Evolutionary conservation across 2,329 filamentous ascomycete genomes (phyloP), one percentile per base, ranked within the genome.

Genomic region (Pseudogymnoascus sp.): DNA sequence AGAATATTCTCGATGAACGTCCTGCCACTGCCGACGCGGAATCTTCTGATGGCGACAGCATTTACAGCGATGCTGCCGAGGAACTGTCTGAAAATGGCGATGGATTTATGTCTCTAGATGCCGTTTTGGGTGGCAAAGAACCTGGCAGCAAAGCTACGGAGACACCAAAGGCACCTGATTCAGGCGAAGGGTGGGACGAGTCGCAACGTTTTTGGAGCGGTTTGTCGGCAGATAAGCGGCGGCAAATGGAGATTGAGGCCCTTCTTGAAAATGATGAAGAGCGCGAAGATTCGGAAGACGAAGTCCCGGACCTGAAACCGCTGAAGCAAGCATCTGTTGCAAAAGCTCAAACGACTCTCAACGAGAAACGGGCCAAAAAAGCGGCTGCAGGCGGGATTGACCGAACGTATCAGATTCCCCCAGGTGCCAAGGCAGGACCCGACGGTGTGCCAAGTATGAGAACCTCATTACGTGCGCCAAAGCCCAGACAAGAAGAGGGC

Each of bases 11-110:
- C 31, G 60, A 65, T 38, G 66, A 68, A 55, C 62, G 61, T 29
- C 39, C 62, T 33, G 27, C n/a, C 29, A 55, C 29, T 33, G 29
- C 15, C 5, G 29, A 55, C 6, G 5, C 9, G 27, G 48, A 55
- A 12, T 55, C 81, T n/a, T 76, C 77, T 3, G 83, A 85, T 62
- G 75, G 76, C 12, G 78, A 76, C 59, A 87, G 82, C 64, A 80
- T 90, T 25, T 92, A 90, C 71, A 91, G 87, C 66, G 90, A 92
- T 73, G 89, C 89, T 1, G 87, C 87, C 61, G 90, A 92, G 73
- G 87, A 91, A 64, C 76, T 88, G 0, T 84, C 83, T 0, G 86
- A 90, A 12, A 15, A 15, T 31, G 70, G 80, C 3, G 82, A 83
- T 55, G 89, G 87, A 0, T 92, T 91, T 68, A 79, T 85, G 69